A percentile compares a stretch with the other conserved stretches of the same genome.
Conservation (phyloP, 2,329 filamentous ascomycete species). For the Verticillium alfalfae region DNA sequence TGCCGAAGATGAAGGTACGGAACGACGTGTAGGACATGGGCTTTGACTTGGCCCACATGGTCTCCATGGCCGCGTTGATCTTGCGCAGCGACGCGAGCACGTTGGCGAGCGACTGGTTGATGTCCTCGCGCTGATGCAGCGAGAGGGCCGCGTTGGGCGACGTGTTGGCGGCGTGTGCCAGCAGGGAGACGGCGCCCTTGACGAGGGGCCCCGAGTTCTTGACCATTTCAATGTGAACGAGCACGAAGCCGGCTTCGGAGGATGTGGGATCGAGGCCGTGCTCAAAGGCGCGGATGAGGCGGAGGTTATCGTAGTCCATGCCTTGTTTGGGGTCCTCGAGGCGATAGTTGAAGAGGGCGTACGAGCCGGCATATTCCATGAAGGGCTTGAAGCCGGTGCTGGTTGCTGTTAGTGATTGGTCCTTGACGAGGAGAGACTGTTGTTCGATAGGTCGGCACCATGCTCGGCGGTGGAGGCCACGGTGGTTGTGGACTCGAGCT, state of each 20-base stretch:
- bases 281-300: slow-evolving; percentile 87
- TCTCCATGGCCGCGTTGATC: slow-evolving; percentile 78
- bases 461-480: too few species aligned
- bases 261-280: slow-evolving; percentile 79
- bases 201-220: slow-evolving; percentile 76
- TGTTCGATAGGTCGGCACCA: too few species aligned
- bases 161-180: slow-evolving; percentile 47
- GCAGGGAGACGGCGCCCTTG: slow-evolving; percentile 61
- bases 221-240: slow-evolving; percentile 95
- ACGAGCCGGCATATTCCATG: slow-evolving; percentile 76
- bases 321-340: slow-evolving; percentile 50
- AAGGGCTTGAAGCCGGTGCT: slow-evolving; percentile 78
- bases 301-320: slow-evolving; percentile 62
- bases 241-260: slow-evolving; percentile 92
- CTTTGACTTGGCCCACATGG: slow-evolving; percentile 87
- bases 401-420: not conserved
- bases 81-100: slow-evolving; percentile 60
- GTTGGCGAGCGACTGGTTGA: slow-evolving; percentile 59
- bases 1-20: slow-evolving; percentile 95
- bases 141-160: slow-evolving; percentile 14
- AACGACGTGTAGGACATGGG: slow-evolving; percentile 82
- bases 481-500: too few species aligned
- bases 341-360: slow-evolving; percentile 64
- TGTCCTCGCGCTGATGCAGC: slow-evolving; percentile 38
- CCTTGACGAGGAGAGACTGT: too few species aligned